These are phyloP conservation scores for Peronosclerospora sorghi DNA, from an alignment of 352 stramenopile species.

Conservation along the genomic window DNA sequence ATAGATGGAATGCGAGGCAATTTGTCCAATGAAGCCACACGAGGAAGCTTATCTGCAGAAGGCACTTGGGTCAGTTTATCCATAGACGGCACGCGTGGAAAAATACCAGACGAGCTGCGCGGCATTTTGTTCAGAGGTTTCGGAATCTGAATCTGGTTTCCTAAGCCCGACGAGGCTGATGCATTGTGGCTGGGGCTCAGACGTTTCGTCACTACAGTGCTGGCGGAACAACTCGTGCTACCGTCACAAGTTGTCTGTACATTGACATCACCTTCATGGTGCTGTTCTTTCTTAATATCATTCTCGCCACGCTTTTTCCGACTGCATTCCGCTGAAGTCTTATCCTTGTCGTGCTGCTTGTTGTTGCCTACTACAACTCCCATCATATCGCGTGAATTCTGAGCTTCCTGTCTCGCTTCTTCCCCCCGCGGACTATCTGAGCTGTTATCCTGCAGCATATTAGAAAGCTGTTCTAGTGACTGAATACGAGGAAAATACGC, in stretches of 20 bases:
- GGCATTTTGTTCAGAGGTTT: slow-evolving; percentile 75
- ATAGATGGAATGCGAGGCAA: slow-evolving; percentile 51
- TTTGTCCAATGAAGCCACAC: slow-evolving; percentile 66
- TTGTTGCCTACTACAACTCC: slow-evolving; percentile 10
- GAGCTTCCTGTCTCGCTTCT: neutral
- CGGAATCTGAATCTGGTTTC: slow-evolving; percentile 59
- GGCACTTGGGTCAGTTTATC: slow-evolving; percentile 48
- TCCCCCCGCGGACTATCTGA: slow-evolving; percentile 31
- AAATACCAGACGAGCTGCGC: slow-evolving; percentile 67
- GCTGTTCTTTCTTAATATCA: slow-evolving; percentile 23
- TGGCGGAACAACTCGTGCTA: slow-evolving; percentile 7
- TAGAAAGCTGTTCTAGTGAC: slow-evolving; percentile 66
- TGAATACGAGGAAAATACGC: slow-evolving; percentile 70
- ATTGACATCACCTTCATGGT: slow-evolving; percentile 14
- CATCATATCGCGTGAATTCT: slow-evolving; percentile 6
- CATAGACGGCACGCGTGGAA: slow-evolving; percentile 67
- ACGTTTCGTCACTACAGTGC: slow-evolving; percentile 14
- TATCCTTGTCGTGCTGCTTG: slow-evolving; percentile 9
- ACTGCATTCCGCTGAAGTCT: slow-evolving; percentile 4
- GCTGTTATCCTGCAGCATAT: slow-evolving; percentile 53
- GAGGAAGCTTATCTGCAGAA: slow-evolving; percentile 54
- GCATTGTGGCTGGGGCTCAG: slow-evolving; percentile 36
- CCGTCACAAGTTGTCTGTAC: slow-evolving; percentile 10
- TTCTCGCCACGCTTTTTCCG: slow-evolving; percentile 16
- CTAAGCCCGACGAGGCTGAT: slow-evolving; percentile 21